These are phyloP conservation scores for Salmacisia buchloeana DNA, from an alignment of 1,284 basidiomycete genomes.

Conservation along the genomic window DNA sequence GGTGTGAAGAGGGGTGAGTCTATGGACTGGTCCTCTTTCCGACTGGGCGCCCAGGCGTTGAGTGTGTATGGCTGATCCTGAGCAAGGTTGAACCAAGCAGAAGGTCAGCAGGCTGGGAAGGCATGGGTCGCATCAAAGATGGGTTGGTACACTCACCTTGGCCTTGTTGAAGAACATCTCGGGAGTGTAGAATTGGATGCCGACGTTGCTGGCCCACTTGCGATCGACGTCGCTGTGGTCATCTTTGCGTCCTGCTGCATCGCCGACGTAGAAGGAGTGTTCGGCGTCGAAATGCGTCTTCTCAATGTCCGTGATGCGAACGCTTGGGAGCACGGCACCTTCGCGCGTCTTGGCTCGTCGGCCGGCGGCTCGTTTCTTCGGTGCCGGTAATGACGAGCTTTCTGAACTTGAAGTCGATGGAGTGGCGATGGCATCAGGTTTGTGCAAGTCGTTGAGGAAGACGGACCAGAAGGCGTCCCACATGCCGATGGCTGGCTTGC, in stretches of 20 bases:
- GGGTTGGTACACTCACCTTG: constrained; percentile 16
- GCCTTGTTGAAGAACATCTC: constrained; percentile 39
- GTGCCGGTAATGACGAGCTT: too few species aligned
- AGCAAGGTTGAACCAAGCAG: background rate
- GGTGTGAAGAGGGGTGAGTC: background rate
- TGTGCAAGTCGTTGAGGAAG: background rate
- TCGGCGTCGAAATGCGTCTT: constrained; percentile 15
- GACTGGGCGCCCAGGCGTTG: constrained; percentile 3
- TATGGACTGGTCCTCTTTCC: too few species aligned
- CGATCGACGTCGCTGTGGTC: constrained; percentile 44
- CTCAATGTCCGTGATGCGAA: background rate
- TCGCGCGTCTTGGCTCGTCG: background rate
- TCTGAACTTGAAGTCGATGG: background rate
- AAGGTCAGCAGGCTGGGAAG: background rate
- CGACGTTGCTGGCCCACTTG: constrained; percentile 46
- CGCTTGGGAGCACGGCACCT: background rate
- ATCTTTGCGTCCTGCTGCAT: constrained; percentile 38
- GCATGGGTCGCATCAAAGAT: constrained; percentile 7
- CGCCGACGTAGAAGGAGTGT: constrained; percentile 41
- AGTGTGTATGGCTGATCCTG: constrained; percentile 8
- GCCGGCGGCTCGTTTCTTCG: background rate
- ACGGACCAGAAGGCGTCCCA: constrained; percentile 19
- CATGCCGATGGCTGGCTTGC: constrained; percentile 39
- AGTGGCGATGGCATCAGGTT: background rate
- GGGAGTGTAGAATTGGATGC: constrained; percentile 39